phyloP scores from a whole-genome alignment of 2,329 filamentous ascomycete genomes.

The Cladophialophora bantiana region DNA sequence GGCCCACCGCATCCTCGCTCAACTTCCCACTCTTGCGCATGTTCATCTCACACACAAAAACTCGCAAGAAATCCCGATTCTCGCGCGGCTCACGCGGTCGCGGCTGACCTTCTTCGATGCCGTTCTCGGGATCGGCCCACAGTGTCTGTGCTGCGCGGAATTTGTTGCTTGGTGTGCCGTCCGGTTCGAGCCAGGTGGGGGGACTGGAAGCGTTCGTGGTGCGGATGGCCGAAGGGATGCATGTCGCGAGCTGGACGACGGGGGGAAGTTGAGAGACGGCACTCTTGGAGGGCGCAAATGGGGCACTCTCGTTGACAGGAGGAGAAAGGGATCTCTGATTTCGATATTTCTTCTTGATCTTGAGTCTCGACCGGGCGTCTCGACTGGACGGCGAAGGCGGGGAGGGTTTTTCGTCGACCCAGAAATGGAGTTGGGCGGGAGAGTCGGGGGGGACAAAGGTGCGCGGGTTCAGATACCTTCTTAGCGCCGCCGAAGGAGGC shows the following conservation, averaged over 20 bases:
- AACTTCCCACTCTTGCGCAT: constrained; percentile 70
- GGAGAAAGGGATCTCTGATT: constrained; percentile 29
- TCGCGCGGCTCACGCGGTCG: constrained; percentile 69
- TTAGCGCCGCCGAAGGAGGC: constrained; percentile 62
- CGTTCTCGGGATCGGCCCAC: constrained; percentile 21
- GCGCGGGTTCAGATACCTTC: constrained; percentile 66
- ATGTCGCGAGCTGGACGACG: constrained; percentile 70
- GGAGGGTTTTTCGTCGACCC: constrained; percentile 46
- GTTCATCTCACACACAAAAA: constrained; percentile 72
- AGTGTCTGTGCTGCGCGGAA: constrained; percentile 42
- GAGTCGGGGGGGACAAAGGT: constrained; percentile 43
- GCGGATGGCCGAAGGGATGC: constrained; percentile 49
- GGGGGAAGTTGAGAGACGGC: constrained; percentile 50
- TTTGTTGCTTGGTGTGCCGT: constrained; percentile 42
- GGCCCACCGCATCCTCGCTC: constrained; percentile 60
- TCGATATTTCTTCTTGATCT: constrained; percentile 39
- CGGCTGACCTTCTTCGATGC: constrained; percentile 42
- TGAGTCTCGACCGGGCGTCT: constrained; percentile 27
- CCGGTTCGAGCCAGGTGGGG: constrained; percentile 45
- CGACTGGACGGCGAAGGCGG: not conserved
- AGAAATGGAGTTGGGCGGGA: constrained; percentile 54
- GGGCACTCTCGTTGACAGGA: constrained; percentile 11
- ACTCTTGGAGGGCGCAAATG: constrained; percentile 4
- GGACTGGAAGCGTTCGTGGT: constrained; percentile 43
- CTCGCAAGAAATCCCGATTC: constrained; percentile 68